Base-by-base conservation (phyloP, 768 basidiomycete species). In the Tubosaeta sp. region DNA sequence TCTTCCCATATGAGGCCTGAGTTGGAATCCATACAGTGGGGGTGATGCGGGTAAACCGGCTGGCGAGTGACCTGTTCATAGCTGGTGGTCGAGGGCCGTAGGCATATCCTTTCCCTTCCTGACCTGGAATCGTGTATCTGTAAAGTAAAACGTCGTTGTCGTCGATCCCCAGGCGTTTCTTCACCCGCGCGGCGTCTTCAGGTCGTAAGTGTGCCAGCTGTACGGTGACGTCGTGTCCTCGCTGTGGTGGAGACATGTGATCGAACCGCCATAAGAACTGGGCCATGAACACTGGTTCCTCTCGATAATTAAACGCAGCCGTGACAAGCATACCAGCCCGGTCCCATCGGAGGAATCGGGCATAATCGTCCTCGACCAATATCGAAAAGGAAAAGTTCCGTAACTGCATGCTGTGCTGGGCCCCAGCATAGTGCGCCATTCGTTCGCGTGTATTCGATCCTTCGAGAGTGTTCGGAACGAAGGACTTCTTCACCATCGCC, bases 11-110 rank as follows among this genome's bases (percentile, higher is more conserved):
- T n/a, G n/a, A n/a, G n/a, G n/a, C n/a, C n/a, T n/a, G n/a, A n/a
- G n/a, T n/a, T n/a, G 48, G 48, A 12, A 56, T 50, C 48, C 44
- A 56, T 8, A 46, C 7, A 3, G 35, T 19, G 6, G 48, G 41
- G 4, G 44, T 5, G 10, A 6, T 48, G 34, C 54, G 51, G 17
- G 55, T 52, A n/a, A n/a, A n/a, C n/a, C n/a, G n/a, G n/a, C n/a
- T n/a, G n/a, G n/a, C n/a, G n/a, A n/a, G n/a, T n/a, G n/a, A n/a
- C n/a, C n/a, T n/a, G n/a, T n/a, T n/a, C n/a, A n/a, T n/a, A n/a
- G n/a, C n/a, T n/a, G n/a, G n/a, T n/a, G n/a, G n/a, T n/a, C n/a
- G n/a, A n/a, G n/a, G n/a, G n/a, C n/a, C n/a, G n/a, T n/a, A n/a
- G n/a, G n/a, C n/a, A n/a, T n/a, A n/a, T n/a, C n/a, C n/a, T n/a